Evolutionary conservation across 345 rosid genomes (phyloP).

Genomic region (Atalantia buxifolia): DNA sequence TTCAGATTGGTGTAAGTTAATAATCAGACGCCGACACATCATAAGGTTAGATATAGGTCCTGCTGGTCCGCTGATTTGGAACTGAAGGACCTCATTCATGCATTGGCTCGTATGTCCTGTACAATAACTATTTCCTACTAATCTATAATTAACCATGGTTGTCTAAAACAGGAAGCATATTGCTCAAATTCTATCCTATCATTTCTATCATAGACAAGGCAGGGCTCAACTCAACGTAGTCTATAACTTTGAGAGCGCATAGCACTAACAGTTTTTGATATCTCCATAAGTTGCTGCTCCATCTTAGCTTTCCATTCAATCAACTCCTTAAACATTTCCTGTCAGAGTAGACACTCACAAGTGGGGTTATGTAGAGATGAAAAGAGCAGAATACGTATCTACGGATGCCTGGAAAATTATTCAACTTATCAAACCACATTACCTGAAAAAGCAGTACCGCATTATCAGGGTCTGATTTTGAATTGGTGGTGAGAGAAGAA

Average conservation of each 20-base stretch:
- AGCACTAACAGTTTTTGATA: conserved; percentile 44
- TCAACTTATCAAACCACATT: conserved; percentile 14
- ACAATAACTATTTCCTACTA: conserved; percentile 32
- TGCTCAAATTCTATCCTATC: conserved; percentile 9
- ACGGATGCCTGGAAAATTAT: neutral
- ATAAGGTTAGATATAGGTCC: conserved; percentile 23
- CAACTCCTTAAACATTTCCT: conserved; percentile 75
- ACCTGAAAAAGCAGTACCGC: conserved; percentile 59
- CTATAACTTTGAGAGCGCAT: conserved; percentile 47
- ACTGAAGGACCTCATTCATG: conserved; percentile 11
- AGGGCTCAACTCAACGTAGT: neutral
- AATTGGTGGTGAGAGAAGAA: conserved; percentile 53
- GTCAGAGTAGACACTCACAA: conserved; percentile 15
- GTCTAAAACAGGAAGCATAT: neutral
- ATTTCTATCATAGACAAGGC: conserved; percentile 18
- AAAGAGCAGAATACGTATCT: neutral
- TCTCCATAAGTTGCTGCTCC: conserved; percentile 71
- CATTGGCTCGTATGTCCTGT: conserved; percentile 28
- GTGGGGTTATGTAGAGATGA: neutral
- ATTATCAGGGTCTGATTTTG: conserved; percentile 51
- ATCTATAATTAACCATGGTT: neutral
- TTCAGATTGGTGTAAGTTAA: neutral
- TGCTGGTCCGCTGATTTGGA: neutral
- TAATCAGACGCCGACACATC: neutral
- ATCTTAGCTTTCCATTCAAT: conserved; percentile 73